phyloP scores from a whole-genome alignment of 2,329 filamentous ascomycete species.

The Keithomyces neogunnii region DNA sequence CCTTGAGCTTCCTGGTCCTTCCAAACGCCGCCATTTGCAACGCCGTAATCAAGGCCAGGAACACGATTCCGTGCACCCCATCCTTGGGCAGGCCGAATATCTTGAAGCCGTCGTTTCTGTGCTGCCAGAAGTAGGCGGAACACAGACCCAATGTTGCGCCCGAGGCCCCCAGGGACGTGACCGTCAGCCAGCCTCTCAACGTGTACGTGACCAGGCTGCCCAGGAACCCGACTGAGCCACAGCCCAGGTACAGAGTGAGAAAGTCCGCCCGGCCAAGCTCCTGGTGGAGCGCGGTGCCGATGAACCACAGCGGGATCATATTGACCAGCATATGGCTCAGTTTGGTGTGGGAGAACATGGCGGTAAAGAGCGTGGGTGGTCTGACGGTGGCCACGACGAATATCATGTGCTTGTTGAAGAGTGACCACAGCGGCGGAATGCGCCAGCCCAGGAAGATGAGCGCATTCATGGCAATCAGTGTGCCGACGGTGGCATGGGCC shows the following conservation, averaged over 20 bases:
- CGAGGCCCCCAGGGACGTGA: conserved; percentile 57
- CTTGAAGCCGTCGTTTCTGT: conserved; percentile 47
- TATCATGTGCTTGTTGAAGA: conserved; percentile 62
- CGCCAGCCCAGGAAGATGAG: conserved; percentile 52
- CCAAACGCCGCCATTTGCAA: conserved; percentile 41
- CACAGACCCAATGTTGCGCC: conserved; percentile 54
- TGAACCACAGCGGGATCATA: conserved; percentile 55
- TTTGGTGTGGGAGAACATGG: conserved; percentile 61
- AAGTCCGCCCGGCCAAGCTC: conserved; percentile 63
- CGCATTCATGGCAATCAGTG: conserved; percentile 52
- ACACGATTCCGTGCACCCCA: conserved; percentile 45
- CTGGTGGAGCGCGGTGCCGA: conserved; percentile 60
- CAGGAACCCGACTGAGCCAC: conserved; percentile 50
- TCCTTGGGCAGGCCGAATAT: conserved; percentile 50
- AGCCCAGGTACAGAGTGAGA: conserved; percentile 55
- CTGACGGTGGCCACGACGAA: conserved; percentile 56
- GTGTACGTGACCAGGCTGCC: conserved; percentile 45
- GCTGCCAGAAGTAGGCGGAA: conserved; percentile 53
- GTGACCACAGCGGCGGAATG: conserved; percentile 53
- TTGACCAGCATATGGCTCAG: conserved; percentile 55
- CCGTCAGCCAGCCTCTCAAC: conserved; percentile 33
- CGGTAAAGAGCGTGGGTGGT: conserved; percentile 52
- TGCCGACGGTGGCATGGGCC: conserved; percentile 54
- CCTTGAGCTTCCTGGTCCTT: conserved; percentile 29
- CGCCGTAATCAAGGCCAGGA: conserved; percentile 42